Base-by-base conservation (phyloP, 2,329 filamentous ascomycete species). In the Sordariomycetes sp. region DNA sequence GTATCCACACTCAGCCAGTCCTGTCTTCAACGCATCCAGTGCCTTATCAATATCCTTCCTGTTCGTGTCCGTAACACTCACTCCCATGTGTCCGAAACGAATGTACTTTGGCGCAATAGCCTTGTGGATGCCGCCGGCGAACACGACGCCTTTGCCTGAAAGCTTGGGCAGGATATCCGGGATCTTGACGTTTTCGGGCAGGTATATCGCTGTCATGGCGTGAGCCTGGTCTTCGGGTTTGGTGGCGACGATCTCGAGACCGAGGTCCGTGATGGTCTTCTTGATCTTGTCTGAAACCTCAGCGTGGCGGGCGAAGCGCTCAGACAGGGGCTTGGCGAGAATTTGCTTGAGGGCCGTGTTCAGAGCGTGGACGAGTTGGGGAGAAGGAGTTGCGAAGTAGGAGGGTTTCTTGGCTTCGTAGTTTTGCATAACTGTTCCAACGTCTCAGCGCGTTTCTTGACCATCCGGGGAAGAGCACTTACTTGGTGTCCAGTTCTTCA, bases 381-480 rank as follows among this genome's bases (percentile, higher is more conserved):
- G 92, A 5, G 88, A 87, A 1, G 92, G 92, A 2, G 92, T 98
- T 24, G 92, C 92, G 54, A 98, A 98, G 70, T 98, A 98, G 3
- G 87, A 94, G 24, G 92, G 78, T 68, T 96, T 98, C 69, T 88
- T 86, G 43, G 86, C 86, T 66, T 98, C 92, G 62, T 98, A 98
- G 66, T 95, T 96, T 66, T 92, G 79, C 90, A 98, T 96, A 61
- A 98, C 82, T 85, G 18, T n/a, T n/a, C n/a, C n/a, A n/a, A n/a
- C n/a, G n/a, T n/a, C n/a, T n/a, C n/a, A n/a, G n/a, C n/a, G n/a
- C n/a, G n/a, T n/a, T n/a, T n/a, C n/a, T n/a, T n/a, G n/a, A n/a
- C n/a, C n/a, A n/a, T n/a, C n/a, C n/a, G n/a, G n/a, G n/a, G n/a
- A n/a, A n/a, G n/a, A n/a, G n/a, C n/a, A 61, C 74, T 50, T 69